These are phyloP conservation scores for Lactarius akahatsu DNA, from an alignment of 768 basidiomycete genomes.

Conservation along the genomic window DNA sequence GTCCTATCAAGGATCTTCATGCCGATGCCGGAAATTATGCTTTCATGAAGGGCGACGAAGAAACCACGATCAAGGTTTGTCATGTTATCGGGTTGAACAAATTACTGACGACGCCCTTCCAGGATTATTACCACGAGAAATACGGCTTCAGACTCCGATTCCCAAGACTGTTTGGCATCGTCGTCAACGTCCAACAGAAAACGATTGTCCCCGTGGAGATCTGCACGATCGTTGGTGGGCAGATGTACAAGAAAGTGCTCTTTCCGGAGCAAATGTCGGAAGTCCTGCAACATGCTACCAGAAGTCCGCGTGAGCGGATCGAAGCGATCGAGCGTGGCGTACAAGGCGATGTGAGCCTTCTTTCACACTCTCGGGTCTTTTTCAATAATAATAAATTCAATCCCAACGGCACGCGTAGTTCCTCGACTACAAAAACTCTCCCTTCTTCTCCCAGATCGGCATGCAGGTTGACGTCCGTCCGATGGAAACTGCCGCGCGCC, in stretches of 20 bases:
- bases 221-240: slow-evolving; percentile 27
- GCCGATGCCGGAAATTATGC: slow-evolving; percentile 9
- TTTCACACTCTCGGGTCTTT: neutral
- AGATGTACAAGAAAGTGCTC: slow-evolving; percentile 28
- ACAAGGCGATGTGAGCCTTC: slow-evolving; percentile 17
- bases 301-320: slow-evolving; percentile 21
- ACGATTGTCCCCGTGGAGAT: slow-evolving; percentile 26
- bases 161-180: slow-evolving; percentile 23
- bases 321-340: slow-evolving; percentile 23
- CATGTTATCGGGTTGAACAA: neutral
- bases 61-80: slow-evolving; percentile 21
- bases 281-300: slow-evolving; percentile 22
- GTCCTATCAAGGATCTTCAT: slow-evolving; percentile 25
- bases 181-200: slow-evolving; percentile 18
- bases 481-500: slow-evolving; percentile 17
- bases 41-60: slow-evolving; percentile 22
- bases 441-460: slow-evolving; percentile 24
- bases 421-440: slow-evolving; percentile 26
- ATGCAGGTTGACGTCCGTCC: slow-evolving; percentile 25
- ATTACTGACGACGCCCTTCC: neutral
- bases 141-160: slow-evolving; percentile 19
- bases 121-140: slow-evolving; percentile 23
- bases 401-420: slow-evolving; percentile 17
- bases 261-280: slow-evolving; percentile 22
- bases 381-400: too few species aligned